Conservation (phyloP, 768 basidiomycete species). For the Rhizopogon vesiculosus region DNA sequence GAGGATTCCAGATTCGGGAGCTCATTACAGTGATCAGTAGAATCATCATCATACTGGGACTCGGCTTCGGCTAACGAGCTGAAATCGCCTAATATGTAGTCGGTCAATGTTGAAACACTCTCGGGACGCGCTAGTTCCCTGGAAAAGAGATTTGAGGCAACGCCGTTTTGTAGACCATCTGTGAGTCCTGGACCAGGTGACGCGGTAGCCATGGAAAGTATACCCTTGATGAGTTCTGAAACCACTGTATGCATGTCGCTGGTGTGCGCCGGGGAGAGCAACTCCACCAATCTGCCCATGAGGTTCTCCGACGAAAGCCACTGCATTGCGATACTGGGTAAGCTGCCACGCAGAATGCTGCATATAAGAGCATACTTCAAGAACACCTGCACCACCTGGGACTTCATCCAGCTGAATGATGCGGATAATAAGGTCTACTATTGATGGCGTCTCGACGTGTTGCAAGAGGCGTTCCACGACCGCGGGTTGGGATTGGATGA, state of each 20-base stretch:
- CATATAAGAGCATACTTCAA: conserved; percentile 65
- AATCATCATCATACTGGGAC: conserved; percentile 3
- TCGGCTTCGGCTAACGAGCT: conserved; percentile 14
- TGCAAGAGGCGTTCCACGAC: conserved; percentile 78
- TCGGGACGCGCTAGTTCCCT: conserved; percentile 77
- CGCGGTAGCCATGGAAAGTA: conserved; percentile 91
- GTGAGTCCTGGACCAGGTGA: conserved; percentile 74
- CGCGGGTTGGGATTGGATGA: conserved; percentile 79
- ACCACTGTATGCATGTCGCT: conserved; percentile 81
- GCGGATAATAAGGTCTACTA: conserved; percentile 88
- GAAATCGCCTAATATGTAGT: conserved; percentile 75
- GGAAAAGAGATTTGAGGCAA: conserved; percentile 82
- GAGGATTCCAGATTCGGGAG: conserved; percentile 43
- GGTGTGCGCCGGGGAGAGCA: conserved; percentile 75
- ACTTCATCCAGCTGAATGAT: conserved; percentile 88
- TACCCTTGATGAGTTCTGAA: conserved; percentile 88
- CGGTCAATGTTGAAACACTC: conserved; percentile 65
- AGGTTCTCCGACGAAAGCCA: conserved; percentile 87
- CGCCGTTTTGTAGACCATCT: conserved; percentile 62
- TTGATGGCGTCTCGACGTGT: conserved; percentile 85
- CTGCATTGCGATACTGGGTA: conserved; percentile 38
- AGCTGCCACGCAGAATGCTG: conserved; percentile 25
- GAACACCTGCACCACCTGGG: conserved; percentile 73
- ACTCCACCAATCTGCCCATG: conserved; percentile 73
- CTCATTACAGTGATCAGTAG: conserved; percentile 13